Base-by-base conservation (phyloP, 345 rosid species). In the Hibiscus tridactylites region DNA sequence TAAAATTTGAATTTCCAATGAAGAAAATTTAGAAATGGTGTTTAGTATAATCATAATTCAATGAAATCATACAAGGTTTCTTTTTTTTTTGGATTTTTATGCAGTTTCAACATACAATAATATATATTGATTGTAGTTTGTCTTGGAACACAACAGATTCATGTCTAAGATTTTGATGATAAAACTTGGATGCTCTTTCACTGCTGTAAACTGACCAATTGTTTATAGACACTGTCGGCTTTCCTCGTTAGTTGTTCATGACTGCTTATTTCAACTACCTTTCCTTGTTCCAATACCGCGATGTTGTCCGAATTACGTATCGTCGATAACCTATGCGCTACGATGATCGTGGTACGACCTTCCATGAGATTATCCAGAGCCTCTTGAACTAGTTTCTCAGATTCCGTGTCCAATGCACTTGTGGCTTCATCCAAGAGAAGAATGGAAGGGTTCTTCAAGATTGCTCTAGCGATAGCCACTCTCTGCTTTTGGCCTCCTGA, bases 401-500 rank as follows among this genome's bases (percentile, higher is more conserved):
- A 87, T 26, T 62, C 80, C 0, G 86, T 75, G 69, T 91, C 98
- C 75, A 93, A 71, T 49, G 98, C 91, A 74, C 97, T 91, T 10
- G 96, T 91, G 1, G 97, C 93, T 76, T 93, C 97, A 68, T 91
- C 98, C 26, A 93, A 78, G 1, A 93, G 90, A 56, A 93, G 88
- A 74, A 89, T 85, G 0, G 87, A 81, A 49, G 97, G 93, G 77
- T 93, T 80, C 42, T 85, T 93, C 9, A 89, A 72, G 26, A 93
- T 85, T 9, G 97, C 97, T 75, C 97, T 80, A 0, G 96, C 96
- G 5, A 91, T 91, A 9, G 96, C 96, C 56, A 90, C 91, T 78
- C 97, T 85, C 66, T 91, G 98, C 74, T 91, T 91, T 79, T 91
- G 97, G 10, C 92, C 98, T 12, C 96, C 97, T 47, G 97, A 93